Conservation (phyloP, 495 filamentous ascomycete genomes). For the Penicillium dipodomyicola region DNA sequence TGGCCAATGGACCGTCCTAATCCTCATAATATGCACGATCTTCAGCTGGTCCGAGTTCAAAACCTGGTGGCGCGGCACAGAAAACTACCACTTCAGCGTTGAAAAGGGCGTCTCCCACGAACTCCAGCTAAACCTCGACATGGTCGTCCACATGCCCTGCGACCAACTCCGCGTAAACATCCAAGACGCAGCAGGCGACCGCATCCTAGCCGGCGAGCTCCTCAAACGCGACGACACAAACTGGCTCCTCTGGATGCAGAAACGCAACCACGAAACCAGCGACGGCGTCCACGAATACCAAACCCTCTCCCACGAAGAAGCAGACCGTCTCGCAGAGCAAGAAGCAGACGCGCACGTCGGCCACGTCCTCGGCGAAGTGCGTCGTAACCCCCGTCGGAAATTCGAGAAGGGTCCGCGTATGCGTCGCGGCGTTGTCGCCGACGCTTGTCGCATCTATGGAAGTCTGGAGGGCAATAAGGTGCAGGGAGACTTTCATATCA, state of each 20-base stretch:
- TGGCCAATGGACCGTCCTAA: constrained; percentile 87
- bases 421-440: constrained; percentile 50
- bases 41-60: constrained; percentile 74
- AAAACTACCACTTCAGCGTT: constrained; percentile 86
- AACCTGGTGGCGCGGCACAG: constrained; percentile 79
- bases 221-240: constrained; percentile 73
- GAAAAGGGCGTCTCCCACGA: constrained; percentile 86
- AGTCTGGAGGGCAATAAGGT: constrained; percentile 92
- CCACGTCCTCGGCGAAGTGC: constrained; percentile 51
- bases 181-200: constrained; percentile 90
- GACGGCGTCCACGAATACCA: constrained; percentile 54
- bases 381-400: constrained; percentile 47
- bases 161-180: constrained; percentile 90
- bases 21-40: constrained; percentile 66
- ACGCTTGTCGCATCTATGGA: constrained; percentile 84
- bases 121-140: constrained; percentile 93
- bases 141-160: constrained; percentile 90
- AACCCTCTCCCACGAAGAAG: constrained; percentile 47
- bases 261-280: constrained; percentile 63
- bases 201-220: constrained; percentile 76
- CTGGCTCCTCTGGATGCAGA: constrained; percentile 81
- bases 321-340: constrained; percentile 40
- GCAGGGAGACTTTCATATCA: constrained; percentile 98
- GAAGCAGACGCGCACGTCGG: constrained; percentile 53
- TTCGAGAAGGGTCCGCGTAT: constrained; percentile 68